A percentile compares a stretch with the other conserved stretches of the same genome.
These are phyloP conservation scores for Phytophthora pinifolia DNA, from an alignment of 352 stramenopile species.

Conservation along the genomic window DNA sequence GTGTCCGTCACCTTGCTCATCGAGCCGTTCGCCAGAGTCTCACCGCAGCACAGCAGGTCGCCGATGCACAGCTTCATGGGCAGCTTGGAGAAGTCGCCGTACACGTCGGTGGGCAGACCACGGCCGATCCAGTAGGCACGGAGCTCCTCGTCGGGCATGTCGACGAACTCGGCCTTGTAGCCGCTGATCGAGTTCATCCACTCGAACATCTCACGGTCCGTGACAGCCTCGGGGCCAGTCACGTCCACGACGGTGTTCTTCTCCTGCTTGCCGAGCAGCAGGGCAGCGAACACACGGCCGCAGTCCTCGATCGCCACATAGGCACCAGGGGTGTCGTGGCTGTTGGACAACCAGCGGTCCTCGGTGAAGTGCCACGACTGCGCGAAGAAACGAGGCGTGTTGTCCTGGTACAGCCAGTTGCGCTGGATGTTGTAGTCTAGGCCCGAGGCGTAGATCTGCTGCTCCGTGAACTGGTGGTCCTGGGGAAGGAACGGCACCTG, in stretches of 20 bases:
- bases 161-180: conserved; percentile 21
- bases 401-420: conserved; percentile 25
- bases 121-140: conserved; percentile 19
- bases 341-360: conserved; percentile 22
- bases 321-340: conserved; percentile 9
- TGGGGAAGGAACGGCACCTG: conserved; percentile 19
- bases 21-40: conserved; percentile 28
- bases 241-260: conserved; percentile 23
- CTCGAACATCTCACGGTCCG: conserved; percentile 16
- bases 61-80: conserved; percentile 31
- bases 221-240: conserved; percentile 14
- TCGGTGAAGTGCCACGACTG: conserved; percentile 27
- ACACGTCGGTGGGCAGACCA: conserved; percentile 24
- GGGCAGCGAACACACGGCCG: conserved; percentile 20
- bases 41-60: conserved; percentile 28
- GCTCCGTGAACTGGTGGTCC: conserved; percentile 24
- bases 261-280: conserved; percentile 23
- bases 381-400: conserved; percentile 24
- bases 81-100: conserved; percentile 24
- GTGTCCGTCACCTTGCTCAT: conserved; percentile 31
- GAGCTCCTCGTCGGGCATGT: conserved; percentile 19
- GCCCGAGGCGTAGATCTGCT: conserved; percentile 22
- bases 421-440: conserved; percentile 31
- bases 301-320: conserved; percentile 23
- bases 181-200: conserved; percentile 26